Conservation (phyloP, 768 basidiomycete species). For the Termitomyces sp. region DNA sequence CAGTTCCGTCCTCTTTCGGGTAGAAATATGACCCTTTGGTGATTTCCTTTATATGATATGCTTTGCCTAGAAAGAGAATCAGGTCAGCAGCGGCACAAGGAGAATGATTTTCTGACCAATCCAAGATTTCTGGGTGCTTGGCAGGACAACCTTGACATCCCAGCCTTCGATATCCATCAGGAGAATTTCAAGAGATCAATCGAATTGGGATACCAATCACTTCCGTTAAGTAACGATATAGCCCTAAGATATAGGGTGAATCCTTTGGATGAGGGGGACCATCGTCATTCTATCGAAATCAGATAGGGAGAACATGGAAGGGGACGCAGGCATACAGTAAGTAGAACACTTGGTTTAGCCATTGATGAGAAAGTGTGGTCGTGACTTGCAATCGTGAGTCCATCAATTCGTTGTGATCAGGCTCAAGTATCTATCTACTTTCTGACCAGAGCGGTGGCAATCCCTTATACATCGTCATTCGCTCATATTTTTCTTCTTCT, state of each 20-base stretch:
- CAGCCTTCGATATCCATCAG: conserved; percentile 44
- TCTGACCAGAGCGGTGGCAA: background rate
- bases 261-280: conserved; percentile 65
- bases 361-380: conserved; percentile 4
- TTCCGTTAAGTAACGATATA: conserved; percentile 59
- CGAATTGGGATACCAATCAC: conserved; percentile 46
- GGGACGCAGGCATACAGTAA: conserved; percentile 29
- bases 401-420: background rate
- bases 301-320: background rate
- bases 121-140: conserved; percentile 84
- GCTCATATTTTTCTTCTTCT: background rate
- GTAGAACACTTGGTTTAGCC: conserved; percentile 30
- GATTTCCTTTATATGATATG: conserved; percentile 75
- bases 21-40: conserved; percentile 75
- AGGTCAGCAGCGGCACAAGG: background rate
- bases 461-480: background rate
- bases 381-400: background rate
- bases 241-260: conserved; percentile 73
- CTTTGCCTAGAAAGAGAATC: conserved; percentile 51
- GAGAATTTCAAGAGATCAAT: background rate
- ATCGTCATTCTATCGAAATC: conserved; percentile 66
- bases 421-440: background rate
- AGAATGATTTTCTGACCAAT: conserved; percentile 50
- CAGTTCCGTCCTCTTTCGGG: conserved; percentile 63
- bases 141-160: conserved; percentile 78